Evolutionary conservation across 352 stramenopile species (phyloP).

Genomic region (Globisporangium carolinianum): DNA sequence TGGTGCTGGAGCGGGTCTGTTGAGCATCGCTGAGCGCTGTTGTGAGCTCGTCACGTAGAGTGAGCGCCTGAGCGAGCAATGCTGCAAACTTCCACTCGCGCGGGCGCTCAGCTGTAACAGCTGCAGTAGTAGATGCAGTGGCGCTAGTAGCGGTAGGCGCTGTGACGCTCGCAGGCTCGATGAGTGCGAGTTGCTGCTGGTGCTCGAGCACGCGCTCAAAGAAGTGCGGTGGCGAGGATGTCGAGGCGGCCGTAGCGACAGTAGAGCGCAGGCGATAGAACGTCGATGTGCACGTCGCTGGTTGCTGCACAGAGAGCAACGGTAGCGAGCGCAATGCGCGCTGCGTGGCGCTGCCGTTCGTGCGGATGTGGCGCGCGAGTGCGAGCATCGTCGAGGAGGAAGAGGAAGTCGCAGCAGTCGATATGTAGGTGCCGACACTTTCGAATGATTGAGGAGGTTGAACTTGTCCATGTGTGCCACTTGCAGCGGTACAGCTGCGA

Average conservation of each 20-base stretch:
- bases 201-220: conserved; percentile 22
- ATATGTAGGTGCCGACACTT: too few relatives aligned
- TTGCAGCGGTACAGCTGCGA: too few relatives aligned
- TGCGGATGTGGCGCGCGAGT: not conserved
- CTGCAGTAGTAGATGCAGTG: not conserved
- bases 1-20: not conserved
- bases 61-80: conserved; percentile 26
- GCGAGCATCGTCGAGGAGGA: not conserved
- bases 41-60: conserved; percentile 26
- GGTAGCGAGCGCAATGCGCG: not conserved
- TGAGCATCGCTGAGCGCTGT: conserved; percentile 1
- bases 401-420: too few relatives aligned
- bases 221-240: conserved; percentile 10
- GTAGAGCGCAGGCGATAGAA: not conserved
- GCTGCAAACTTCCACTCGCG: conserved; percentile 40
- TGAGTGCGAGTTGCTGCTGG: conserved; percentile 12
- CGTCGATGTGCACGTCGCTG: not conserved
- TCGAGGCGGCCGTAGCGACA: not conserved
- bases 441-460: too few relatives aligned
- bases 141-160: not conserved
- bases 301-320: not conserved
- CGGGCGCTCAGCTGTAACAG: not conserved
- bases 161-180: conserved; percentile 2
- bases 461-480: too few relatives aligned
- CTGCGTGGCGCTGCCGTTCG: not conserved